Evolutionary conservation across 306 rosid species (phyloP), one percentile per base, ranked within the genome.

Genomic region (Cicer chorassanicum): DNA sequence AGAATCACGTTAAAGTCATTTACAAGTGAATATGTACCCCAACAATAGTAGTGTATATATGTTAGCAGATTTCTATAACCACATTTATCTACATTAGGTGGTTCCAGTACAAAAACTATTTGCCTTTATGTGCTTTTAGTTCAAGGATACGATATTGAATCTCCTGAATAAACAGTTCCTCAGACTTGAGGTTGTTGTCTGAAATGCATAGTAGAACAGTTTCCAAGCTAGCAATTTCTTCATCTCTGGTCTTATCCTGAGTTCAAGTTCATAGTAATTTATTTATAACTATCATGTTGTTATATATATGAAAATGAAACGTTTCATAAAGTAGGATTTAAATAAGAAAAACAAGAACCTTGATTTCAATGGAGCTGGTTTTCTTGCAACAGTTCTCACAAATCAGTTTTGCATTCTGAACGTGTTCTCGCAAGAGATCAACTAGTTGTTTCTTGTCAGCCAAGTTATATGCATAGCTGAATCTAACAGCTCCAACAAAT

Each of bases 191-290:
- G 50, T 75, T 65, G 82, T 76, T 65, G 38, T 87, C 89, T 40
- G 63, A 70, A 15, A 87, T 67, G 77, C 90, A 88, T 54, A 44
- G 10, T 7, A 77, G 57, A 38, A 81, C 88, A 4, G 72, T 67
- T 61, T 10, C 16, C 13, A 87, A 75, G 65, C 62, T 80, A 74
- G 69, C 84, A 16, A 82, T 71, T 71, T 87, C 88, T 44, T 64
- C 36, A 70, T 82, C 85, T 14, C 70, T 16, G 59, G 75, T 84
- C 75, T 78, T 59, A 60, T 56, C 84, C 96, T 87, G 89, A 44
- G 54, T 40, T 74, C 49, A 70, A 0, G 45, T 73, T 54, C 71
- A 51, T 74, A 8, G 50, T 63, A 19, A 10, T 19, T 56, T 56
- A 40, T 36, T 2, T 68, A 15, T 65, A 42, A 44, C 7, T 56